A percentile compares a stretch with the other conserved stretches of the same genome.
phyloP scores from a whole-genome alignment of 1,139 yeast genomes.

The Hansenula lynferdii region DNA sequence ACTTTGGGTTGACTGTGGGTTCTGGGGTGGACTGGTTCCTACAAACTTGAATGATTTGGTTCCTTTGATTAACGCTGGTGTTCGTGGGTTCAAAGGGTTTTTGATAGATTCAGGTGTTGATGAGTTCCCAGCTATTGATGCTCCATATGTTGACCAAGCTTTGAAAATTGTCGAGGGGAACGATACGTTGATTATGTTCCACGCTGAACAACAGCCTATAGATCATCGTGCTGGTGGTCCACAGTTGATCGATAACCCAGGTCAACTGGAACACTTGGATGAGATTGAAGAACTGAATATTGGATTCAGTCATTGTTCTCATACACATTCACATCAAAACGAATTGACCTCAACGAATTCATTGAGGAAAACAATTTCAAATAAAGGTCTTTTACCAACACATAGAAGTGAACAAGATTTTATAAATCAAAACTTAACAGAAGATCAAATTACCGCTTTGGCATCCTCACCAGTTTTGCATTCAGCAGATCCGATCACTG shows the following conservation, averaged over 20 bases:
- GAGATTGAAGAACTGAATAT: conserved; percentile 9
- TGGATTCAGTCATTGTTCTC: conserved; percentile 5
- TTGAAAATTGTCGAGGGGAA: conserved; percentile 55
- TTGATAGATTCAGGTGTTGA: conserved; percentile 90
- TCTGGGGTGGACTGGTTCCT: conserved; percentile 95
- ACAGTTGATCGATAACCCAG: conserved; percentile 7
- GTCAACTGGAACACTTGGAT: conserved; percentile 3
- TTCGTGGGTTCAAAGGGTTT: conserved; percentile 89
- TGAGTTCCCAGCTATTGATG: conserved; percentile 81
- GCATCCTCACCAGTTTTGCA: conserved; percentile 50
- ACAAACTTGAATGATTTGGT: conserved; percentile 60
- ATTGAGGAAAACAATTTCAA: conserved; percentile 5
- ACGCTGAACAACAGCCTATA: conserved; percentile 76
- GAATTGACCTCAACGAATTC: not conserved
- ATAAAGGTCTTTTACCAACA: conserved; percentile 1
- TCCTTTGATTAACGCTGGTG: conserved; percentile 80
- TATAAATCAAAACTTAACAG: conserved; percentile 31
- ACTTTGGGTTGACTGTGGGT: conserved; percentile 91
- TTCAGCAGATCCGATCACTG: conserved; percentile 53
- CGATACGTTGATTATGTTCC: conserved; percentile 80
- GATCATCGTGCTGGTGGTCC: conserved; percentile 29
- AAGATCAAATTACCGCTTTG: conserved; percentile 46
- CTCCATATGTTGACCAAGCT: conserved; percentile 59
- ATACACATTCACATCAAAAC: not conserved
- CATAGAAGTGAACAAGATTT: conserved; percentile 8